Evolutionary conservation across 1,139 yeast genomes (phyloP).

Genomic region (Saccharomyces hybrid): DNA sequence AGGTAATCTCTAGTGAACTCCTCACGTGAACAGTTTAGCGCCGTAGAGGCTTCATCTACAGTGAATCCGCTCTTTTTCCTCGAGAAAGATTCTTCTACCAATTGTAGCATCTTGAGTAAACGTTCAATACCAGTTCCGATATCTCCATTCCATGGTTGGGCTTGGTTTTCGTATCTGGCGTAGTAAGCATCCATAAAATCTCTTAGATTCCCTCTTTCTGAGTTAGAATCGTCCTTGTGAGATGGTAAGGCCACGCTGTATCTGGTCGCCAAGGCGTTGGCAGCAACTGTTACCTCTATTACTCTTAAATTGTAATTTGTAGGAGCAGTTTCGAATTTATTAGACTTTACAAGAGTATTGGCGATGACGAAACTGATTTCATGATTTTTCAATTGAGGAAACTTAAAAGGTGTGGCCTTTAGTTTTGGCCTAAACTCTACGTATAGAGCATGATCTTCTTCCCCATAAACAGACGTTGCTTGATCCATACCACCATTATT

Average conservation of each 20-base stretch:
- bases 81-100: constrained; percentile 38
- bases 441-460: constrained; percentile 48
- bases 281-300: constrained; percentile 60
- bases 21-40: constrained; percentile 38
- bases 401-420: constrained; percentile 45
- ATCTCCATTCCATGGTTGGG: constrained; percentile 41
- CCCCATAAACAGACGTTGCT: constrained; percentile 62
- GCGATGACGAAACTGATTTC: constrained; percentile 54
- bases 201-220: constrained; percentile 53
- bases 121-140: constrained; percentile 39
- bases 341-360: constrained; percentile 54
- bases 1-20: constrained; percentile 43
- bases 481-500: constrained; percentile 79
- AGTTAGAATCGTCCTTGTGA: constrained; percentile 42
- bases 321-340: constrained; percentile 67
- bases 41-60: constrained; percentile 42
- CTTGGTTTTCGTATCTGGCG: constrained; percentile 30
- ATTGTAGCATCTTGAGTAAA: constrained; percentile 36
- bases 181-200: constrained; percentile 53
- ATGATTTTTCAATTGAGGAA: constrained; percentile 41
- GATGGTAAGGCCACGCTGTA: constrained; percentile 36
- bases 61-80: constrained; percentile 43
- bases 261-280: constrained; percentile 48
- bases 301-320: constrained; percentile 62
- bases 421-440: constrained; percentile 57